Evolutionary conservation across 2,329 filamentous ascomycete genomes (phyloP), one percentile per base, ranked within the genome.

Genomic region (Clarireedia sp.): DNA sequence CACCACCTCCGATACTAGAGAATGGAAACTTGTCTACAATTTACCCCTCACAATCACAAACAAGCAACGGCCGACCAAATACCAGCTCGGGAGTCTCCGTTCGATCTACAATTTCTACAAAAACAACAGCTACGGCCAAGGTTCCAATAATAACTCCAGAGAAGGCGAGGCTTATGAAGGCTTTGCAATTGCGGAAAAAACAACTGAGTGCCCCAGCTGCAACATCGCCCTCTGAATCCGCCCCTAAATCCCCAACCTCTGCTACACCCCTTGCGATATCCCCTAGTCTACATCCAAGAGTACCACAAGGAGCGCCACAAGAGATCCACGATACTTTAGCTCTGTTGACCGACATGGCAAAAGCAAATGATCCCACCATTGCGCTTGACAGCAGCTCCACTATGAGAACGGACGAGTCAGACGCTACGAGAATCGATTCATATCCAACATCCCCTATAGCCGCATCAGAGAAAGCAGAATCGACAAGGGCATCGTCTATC

Each of bases 81-180:
- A 61, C 63, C 24, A 68, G 64, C 47, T 67, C 67, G 37, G 64
- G 59, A 8, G 49, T 58, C 19, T 62, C 63, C 8, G 58, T 66
- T 17, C 61, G 57, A 46, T 57, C 62, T 17, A 43, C 59, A 50
- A 55, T 54, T 23, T 64, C 62, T 44, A 58, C 63, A 19, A 60
- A 52, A 9, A 49, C 58, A 16, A 55, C 53, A 23, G 54, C 54
- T 23, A 49, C 54, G 67, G 72, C 54, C 64, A 74, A 61, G 59
- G 60, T 57, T 52, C 69, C 51, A 61, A 73, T 75, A n/a, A 86
- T 95, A 65, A 90, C 89, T 1, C 89, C 89, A 0, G 94, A 99
- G 70, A 97, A 95, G 73, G 83, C 89, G 58, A 81, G 94, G 54
- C 75, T 99, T 60, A 91, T 96, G 89, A 96, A 95, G 73, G 94